Evolutionary conservation across 345 rosid species (phyloP), one percentile per base, ranked within the genome.

Genomic region (Corchorus capsularis): DNA sequence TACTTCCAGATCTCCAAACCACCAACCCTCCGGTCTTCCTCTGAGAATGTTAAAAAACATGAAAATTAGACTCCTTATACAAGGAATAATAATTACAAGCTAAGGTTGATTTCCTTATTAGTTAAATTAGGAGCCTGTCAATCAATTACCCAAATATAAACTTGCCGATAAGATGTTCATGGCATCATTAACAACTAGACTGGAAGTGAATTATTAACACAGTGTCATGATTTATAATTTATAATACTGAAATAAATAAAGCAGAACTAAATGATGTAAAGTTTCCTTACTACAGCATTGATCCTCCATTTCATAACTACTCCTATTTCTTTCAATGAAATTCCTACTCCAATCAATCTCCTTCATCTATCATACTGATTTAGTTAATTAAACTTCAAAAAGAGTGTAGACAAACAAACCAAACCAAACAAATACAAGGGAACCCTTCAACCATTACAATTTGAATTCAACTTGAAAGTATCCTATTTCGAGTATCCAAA

Each of bases 11-110:
- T 81, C 99, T 87, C 99, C 98, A 93, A 71, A 95, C 89, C 53
- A 93, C 99, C 83, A 93, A 66, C 39, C 98, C 99, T 70, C 99
- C 97, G n/a, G 98, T 95, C 85, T 90, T 95, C 43, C 89, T 89
- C 98, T 93, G 89, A 75, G 76, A 80, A 74, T 34, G 43, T 74
- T 71, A 66, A 59, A 64, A 59, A 59, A 75, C 63, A 71, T 17
- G 53, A 78, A 77, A 77, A 78, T 59, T 65, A 74, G 73, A 54
- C 59, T 22, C 7, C 27, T 15, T 61, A 53, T 13, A 45, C 55
- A 15, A 47, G 41, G 22, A 11, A 22, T 20, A 11, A 22, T 20
- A 68, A 52, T 17, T 46, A 46, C 67, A 20, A 57, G 65, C 22
- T 49, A 64, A 61, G 63, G 41, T 16, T 45, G 34, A 60, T 64